Conservation (phyloP, 208 protist genomes). For the Trypanosoma scelopori region DNA sequence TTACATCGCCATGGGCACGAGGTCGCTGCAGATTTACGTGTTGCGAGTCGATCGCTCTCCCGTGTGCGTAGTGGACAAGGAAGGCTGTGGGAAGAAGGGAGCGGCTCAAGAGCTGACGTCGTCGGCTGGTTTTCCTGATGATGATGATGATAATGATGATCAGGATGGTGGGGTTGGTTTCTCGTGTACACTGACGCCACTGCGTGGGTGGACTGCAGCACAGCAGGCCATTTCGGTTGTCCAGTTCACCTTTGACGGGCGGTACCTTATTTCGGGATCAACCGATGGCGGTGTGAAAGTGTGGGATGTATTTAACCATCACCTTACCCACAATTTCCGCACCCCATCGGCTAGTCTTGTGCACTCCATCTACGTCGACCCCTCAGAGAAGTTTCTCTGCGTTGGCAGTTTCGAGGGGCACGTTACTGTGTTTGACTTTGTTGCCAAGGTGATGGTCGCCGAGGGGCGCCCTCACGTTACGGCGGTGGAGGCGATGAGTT, state of each 20-base stretch:
- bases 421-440: conserved; percentile 84
- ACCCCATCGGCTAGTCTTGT: conserved; percentile 56
- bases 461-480: conserved; percentile 68
- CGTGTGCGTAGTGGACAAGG: conserved; percentile 4
- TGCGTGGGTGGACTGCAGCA: conserved; percentile 79
- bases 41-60: conserved; percentile 40
- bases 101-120: not conserved
- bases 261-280: conserved; percentile 72
- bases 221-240: conserved; percentile 88
- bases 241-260: conserved; percentile 65
- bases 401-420: conserved; percentile 85
- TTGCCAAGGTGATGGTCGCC: conserved; percentile 54
- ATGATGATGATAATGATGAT: no score
- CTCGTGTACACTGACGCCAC: conserved; percentile 35
- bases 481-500: conserved; percentile 72
- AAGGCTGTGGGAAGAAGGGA: conserved; percentile 17
- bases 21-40: conserved; percentile 78
- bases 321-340: conserved; percentile 88
- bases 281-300: conserved; percentile 87
- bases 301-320: conserved; percentile 89
- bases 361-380: conserved; percentile 66
- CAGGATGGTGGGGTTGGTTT: conserved; percentile 11
- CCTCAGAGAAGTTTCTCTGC: conserved; percentile 56
- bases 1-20: conserved; percentile 84
- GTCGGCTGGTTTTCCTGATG: not conserved